phyloP scores from a whole-genome alignment of 129 eudicot genomes.

The Centaurea solstitialis region DNA sequence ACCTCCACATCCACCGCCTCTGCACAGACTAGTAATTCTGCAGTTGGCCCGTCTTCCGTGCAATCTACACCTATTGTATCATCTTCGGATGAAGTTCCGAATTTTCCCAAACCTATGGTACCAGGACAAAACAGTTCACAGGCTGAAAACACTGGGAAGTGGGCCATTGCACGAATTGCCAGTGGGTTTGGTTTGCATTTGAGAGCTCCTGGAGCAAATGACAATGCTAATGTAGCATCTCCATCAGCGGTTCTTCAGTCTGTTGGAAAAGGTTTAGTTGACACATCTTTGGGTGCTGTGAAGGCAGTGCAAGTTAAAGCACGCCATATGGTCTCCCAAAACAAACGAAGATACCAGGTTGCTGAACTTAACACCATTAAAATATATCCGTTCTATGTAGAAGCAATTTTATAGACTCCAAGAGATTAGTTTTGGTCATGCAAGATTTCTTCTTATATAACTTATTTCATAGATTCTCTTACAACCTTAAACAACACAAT shows the following conservation, averaged over 20 bases:
- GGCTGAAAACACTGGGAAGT: conserved; percentile 45
- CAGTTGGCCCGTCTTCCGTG: conserved; percentile 30
- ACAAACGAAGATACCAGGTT: conserved; percentile 98
- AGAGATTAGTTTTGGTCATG: not conserved
- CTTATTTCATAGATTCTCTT: not conserved
- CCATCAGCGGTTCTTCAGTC: conserved; percentile 67
- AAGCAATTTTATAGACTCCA: not conserved
- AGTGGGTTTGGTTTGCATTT: conserved; percentile 60
- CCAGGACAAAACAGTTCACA: conserved; percentile 41
- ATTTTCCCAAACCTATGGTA: conserved; percentile 37
- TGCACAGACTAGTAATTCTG: conserved; percentile 30
- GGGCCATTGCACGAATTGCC: conserved; percentile 68
- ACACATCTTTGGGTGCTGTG: conserved; percentile 85
- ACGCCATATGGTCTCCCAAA: conserved; percentile 94
- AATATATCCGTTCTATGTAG: conserved; percentile 1
- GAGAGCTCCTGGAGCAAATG: conserved; percentile 42
- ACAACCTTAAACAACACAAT: not conserved
- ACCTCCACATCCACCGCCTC: conserved; percentile 28
- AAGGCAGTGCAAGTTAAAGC: conserved; percentile 97
- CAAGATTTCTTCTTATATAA: not conserved
- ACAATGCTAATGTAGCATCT: conserved; percentile 42
- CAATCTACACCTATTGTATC: conserved; percentile 47
- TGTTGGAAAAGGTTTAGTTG: conserved; percentile 83
- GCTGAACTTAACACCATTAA: not conserved
- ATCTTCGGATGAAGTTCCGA: conserved; percentile 49